phyloP scores from a whole-genome alignment of 345 rosid species.

The Gossypium bickii region DNA sequence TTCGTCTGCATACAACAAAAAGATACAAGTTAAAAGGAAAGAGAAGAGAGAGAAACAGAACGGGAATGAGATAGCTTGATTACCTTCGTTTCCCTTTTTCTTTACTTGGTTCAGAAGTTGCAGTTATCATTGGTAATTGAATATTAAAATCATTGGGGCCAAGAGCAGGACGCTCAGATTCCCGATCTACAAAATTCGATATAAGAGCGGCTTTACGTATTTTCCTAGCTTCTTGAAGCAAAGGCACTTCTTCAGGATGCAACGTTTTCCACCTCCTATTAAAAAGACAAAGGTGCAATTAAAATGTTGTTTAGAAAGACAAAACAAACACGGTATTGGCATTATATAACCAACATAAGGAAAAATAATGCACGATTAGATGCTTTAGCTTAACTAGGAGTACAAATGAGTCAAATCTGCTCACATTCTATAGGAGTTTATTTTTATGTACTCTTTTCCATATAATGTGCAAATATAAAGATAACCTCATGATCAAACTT shows the following conservation, averaged over 20 bases:
- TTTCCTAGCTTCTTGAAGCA: slow-evolving; percentile 54
- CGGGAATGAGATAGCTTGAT: background rate
- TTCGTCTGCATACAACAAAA: slow-evolving; percentile 26
- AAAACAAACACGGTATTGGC: background rate
- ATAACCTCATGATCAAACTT: background rate
- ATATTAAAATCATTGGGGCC: slow-evolving; percentile 45
- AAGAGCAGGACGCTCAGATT: slow-evolving; percentile 72
- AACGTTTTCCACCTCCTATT: slow-evolving; percentile 78
- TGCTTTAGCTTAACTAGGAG: no score
- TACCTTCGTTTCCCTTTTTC: slow-evolving; percentile 50
- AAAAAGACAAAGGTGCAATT: slow-evolving; percentile 1
- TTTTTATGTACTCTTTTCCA: background rate
- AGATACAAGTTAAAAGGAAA: background rate
- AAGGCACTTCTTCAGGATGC: slow-evolving; percentile 60
- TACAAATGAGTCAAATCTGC: background rate
- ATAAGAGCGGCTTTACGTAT: slow-evolving; percentile 44
- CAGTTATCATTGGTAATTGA: slow-evolving; percentile 27
- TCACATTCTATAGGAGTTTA: background rate
- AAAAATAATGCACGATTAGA: background rate
- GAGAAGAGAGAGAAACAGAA: background rate
- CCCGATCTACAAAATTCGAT: slow-evolving; percentile 85
- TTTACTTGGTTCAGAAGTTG: slow-evolving; percentile 36
- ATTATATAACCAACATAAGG: background rate
- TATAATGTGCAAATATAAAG: background rate
- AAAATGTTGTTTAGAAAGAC: background rate